Base-by-base conservation (phyloP, 1,139 yeast genomes). In the Blastobotrys serpentis region DNA sequence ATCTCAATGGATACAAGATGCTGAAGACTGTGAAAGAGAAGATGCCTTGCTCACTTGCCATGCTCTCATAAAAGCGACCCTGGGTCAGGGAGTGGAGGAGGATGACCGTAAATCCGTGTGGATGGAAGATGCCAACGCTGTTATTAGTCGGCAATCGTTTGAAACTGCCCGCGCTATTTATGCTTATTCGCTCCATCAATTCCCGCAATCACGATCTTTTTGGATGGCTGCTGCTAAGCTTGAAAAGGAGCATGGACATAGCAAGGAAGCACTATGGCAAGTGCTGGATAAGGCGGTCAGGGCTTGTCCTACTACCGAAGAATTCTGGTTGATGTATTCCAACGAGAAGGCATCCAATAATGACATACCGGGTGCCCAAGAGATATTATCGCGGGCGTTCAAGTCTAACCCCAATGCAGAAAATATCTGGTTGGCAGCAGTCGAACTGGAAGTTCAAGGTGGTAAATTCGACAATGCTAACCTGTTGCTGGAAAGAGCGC, bases 301-400 rank as follows among this genome's bases (percentile, higher is more conserved):
- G 0, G 61, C 71, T 0, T 74, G 83, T 48, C 83, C 86, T 0
- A 57, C 67, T 1, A 64, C 69, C 18, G 79, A 77, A 26, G 59
- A 76, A 3, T 73, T 88, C 47, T 75, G 81, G 68, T 66, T 88
- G 48, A 78, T 84, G 81, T 86, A 78, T 61, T 86, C 95, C 0
- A 82, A 82, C 54, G 94, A 86, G 57, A 71, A 75, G 50, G 80
- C 88, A 82, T 67, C 69, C 21, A 47, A 70, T 1, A 68, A 73
- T 1, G 81, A 85, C 56, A 59, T 75, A 1, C 65, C 60, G 0
- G 74, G 71, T 1, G 86, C 96, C 0, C 70, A 84, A 48, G 59
- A 62, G 0, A 75, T 86, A 1, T 66, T 88, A 4, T 60, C 68
- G 2, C 65, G 71, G 8, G 85, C 86, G 0, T 64, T 77, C 40